A percentile compares a stretch with the other conserved stretches of the same genome.
These are phyloP conservation scores for Zygotorulaspora sp. DNA, from an alignment of 805 yeast species.

Conservation along the genomic window DNA sequence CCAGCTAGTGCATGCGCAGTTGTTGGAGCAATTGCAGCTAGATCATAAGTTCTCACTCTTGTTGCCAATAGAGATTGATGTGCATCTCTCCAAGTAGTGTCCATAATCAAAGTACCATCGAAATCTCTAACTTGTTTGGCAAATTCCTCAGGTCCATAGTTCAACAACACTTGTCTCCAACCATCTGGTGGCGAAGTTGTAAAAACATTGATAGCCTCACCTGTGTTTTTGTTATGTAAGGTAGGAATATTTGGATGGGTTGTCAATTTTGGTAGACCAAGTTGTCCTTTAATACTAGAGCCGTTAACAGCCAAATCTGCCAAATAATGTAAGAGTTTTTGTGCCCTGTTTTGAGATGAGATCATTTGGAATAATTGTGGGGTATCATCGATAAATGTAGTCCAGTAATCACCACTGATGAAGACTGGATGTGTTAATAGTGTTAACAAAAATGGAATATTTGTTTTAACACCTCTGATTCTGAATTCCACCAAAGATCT, in stretches of 20 bases:
- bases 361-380: constrained; percentile 94
- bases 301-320: constrained; percentile 96
- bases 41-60: constrained; percentile 91
- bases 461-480: constrained; percentile 98
- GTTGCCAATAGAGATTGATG: constrained; percentile 97
- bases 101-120: constrained; percentile 90
- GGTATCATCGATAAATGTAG: constrained; percentile 97
- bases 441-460: constrained; percentile 92
- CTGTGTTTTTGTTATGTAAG: constrained; percentile 53
- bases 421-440: constrained; percentile 86
- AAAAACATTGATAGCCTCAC: constrained; percentile 56
- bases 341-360: constrained; percentile 93
- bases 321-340: constrained; percentile 81
- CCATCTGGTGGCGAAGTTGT: constrained; percentile 61
- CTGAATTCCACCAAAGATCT: constrained; percentile 95
- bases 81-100: constrained; percentile 99
- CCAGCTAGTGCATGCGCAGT: constrained; percentile 87
- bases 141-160: constrained; percentile 83
- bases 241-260: constrained; percentile 74
- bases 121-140: constrained; percentile 81
- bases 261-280: constrained; percentile 80
- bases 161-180: constrained; percentile 85
- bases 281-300: constrained; percentile 91
- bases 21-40: constrained; percentile 86
- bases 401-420: constrained; percentile 88